These are phyloP conservation scores for Synchytrium microbalum DNA, from an alignment of 371 early-diverging fungal genomes.

Conservation along the genomic window DNA sequence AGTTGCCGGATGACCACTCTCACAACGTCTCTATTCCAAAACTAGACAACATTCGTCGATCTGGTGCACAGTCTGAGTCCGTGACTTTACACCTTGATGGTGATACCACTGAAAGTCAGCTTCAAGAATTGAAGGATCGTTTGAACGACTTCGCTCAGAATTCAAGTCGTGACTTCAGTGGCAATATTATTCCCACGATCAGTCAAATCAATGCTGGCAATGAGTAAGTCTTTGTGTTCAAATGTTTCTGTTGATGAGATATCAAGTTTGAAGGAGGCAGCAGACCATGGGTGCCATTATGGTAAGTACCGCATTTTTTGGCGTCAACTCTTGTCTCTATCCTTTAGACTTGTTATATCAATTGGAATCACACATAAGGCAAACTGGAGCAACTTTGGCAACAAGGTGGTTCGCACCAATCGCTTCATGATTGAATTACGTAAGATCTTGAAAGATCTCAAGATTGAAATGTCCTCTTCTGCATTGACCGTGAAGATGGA, in stretches of 20 bases:
- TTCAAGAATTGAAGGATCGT: neutral
- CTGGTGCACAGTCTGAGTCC: slow-evolving; percentile 23
- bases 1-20: no score
- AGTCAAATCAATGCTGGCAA: neutral
- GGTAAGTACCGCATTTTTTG: no score
- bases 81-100: neutral
- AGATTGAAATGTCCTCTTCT: neutral
- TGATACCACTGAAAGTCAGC: neutral
- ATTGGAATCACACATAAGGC: neutral
- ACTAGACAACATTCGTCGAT: slow-evolving; percentile 70
- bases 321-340: neutral
- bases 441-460: neutral
- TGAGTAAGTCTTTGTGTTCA: no score
- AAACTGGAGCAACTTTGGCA: neutral
- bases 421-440: neutral
- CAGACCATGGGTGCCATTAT: neutral
- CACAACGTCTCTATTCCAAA: no score
- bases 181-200: neutral
- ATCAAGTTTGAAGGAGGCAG: no score
- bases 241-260: no score
- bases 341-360: neutral
- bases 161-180: neutral
- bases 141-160: neutral
- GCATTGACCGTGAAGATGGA: neutral
- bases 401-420: neutral